Base-by-base conservation (phyloP, 352 stramenopile genomes). In the Achlya hypogyna region DNA sequence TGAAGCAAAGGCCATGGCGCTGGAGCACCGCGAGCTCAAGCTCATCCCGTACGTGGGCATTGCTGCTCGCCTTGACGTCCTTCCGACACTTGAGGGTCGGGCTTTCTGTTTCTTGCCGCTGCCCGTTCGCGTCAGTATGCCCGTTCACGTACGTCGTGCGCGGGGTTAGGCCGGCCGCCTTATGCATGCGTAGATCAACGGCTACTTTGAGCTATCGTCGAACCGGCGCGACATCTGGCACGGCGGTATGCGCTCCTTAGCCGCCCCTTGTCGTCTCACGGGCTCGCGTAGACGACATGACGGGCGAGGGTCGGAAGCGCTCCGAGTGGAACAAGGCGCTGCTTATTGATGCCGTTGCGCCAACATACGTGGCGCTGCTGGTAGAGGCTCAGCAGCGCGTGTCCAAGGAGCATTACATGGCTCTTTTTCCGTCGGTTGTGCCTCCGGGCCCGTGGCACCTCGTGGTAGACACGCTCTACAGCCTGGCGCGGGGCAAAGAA, bases 81-180 rank as follows among this genome's bases (percentile, higher is more conserved):
- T 38, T 12, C 49, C 49, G 20, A 56, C 71, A 4, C 71, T 78
- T 1, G 78, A 91, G 40, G 84, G 82, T 5, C 75, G 81, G 5
- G 91, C 91, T 27, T 98, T 97, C 73, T 97, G 89, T 69, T 98
- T 97, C 53, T 72, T 98, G 18, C 91, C 91, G n/a, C 75, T 98
- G 58, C 91, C 91, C 25, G 88, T 97, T 22, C 79, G 81, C 62
- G 89, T 90, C 10, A 85, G 86, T 1, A 71, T 97, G 16, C 85
- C 88, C 12, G 86, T 98, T 28, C 91, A 97, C 66, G 69, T 69
- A 69, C 20, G 47, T 28, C 58, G n/a, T 16, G n/a, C 40, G 31
- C 0, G 1, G 42, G 52, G 22, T 65, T 42, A 14, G 12, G 14
- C 20, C 16, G 20, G n/a, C 52, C 25, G 23, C 20, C 9, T 53